Conservation (phyloP, 2,329 filamentous ascomycete species). For the Fusarium humuli region DNA sequence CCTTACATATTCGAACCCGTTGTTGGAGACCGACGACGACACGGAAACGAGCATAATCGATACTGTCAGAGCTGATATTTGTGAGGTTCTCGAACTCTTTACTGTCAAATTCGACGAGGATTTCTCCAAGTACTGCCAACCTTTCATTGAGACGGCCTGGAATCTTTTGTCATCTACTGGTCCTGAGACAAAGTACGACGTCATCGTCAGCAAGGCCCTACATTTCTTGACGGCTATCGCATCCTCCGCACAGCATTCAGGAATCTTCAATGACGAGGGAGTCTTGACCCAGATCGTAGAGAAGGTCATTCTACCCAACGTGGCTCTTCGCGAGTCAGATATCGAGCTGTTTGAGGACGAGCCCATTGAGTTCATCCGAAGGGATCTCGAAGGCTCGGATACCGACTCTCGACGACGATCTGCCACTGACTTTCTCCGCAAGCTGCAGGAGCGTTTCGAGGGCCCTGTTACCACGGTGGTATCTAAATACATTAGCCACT, state of each 20-base stretch:
- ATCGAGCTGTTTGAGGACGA: slow-evolving; percentile 98
- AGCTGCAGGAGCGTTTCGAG: slow-evolving; percentile 91
- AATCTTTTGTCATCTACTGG: slow-evolving; percentile 88
- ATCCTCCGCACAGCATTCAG: slow-evolving; percentile 79
- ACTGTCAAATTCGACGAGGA: slow-evolving; percentile 96
- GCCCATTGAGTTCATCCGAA: slow-evolving; percentile 96
- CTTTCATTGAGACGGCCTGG: slow-evolving; percentile 93
- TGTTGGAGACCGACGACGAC: slow-evolving; percentile 89
- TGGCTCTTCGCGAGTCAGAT: slow-evolving; percentile 91
- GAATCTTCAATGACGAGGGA: slow-evolving; percentile 84
- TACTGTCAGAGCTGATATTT: slow-evolving; percentile 91
- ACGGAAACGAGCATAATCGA: slow-evolving; percentile 86
- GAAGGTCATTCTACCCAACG: slow-evolving; percentile 94
- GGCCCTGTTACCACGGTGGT: slow-evolving; percentile 87
- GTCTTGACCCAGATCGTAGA: slow-evolving; percentile 90
- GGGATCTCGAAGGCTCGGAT: slow-evolving; percentile 95
- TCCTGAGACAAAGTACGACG: slow-evolving; percentile 90
- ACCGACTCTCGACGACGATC: slow-evolving; percentile 92
- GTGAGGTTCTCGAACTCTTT: slow-evolving; percentile 89
- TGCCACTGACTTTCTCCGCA: slow-evolving; percentile 92
- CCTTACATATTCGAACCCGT: slow-evolving; percentile 85
- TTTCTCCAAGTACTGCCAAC: slow-evolving; percentile 81
- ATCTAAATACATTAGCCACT: slow-evolving; percentile 86
- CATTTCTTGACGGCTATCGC: slow-evolving; percentile 95
- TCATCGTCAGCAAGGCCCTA: slow-evolving; percentile 91